A percentile compares a stretch with the other conserved stretches of the same genome.
phyloP scores from a whole-genome alignment of 2,329 filamentous ascomycete species.

The Sarocladiaceae sp. region DNA sequence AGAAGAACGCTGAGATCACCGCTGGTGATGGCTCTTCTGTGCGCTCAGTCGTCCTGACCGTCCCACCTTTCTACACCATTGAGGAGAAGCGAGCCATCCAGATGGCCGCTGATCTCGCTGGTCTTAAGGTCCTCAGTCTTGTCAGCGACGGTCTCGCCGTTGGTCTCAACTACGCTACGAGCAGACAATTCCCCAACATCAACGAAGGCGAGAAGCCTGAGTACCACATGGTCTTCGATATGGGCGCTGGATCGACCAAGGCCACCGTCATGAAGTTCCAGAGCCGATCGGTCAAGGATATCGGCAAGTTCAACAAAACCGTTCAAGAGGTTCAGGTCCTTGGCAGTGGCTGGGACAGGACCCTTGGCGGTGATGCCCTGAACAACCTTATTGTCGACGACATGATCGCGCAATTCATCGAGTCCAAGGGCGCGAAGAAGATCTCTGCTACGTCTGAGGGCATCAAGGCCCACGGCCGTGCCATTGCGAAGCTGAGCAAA shows the following conservation, averaged over 20 bases:
- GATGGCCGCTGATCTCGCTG: constrained; percentile 81
- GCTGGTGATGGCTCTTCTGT: constrained; percentile 73
- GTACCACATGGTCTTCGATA: constrained; percentile 91
- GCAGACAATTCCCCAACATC: constrained; percentile 80
- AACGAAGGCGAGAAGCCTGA: constrained; percentile 83
- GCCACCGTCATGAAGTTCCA: constrained; percentile 89
- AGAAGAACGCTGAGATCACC: constrained; percentile 78
- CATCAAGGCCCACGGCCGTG: constrained; percentile 72
- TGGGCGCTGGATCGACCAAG: constrained; percentile 93
- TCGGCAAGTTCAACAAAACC: constrained; percentile 93
- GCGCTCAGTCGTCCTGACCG: constrained; percentile 80
- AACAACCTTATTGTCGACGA: constrained; percentile 87
- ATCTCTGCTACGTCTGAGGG: constrained; percentile 56
- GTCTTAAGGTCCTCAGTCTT: constrained; percentile 77
- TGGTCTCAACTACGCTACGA: constrained; percentile 91
- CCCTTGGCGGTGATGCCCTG: constrained; percentile 82
- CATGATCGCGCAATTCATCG: constrained; percentile 76
- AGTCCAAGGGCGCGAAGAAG: constrained; percentile 64
- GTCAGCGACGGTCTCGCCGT: constrained; percentile 90
- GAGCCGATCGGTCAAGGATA: constrained; percentile 81
- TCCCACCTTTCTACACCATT: constrained; percentile 84
- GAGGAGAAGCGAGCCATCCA: constrained; percentile 87
- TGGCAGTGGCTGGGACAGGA: constrained; percentile 83
- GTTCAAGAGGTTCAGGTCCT: constrained; percentile 91
- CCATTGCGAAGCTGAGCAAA: constrained; percentile 87